Percentiles rank a stretch among this genome's conserved stretches.
phyloP scores from a whole-genome alignment of 805 yeast species.

The Nakazawaea holstii region DNA sequence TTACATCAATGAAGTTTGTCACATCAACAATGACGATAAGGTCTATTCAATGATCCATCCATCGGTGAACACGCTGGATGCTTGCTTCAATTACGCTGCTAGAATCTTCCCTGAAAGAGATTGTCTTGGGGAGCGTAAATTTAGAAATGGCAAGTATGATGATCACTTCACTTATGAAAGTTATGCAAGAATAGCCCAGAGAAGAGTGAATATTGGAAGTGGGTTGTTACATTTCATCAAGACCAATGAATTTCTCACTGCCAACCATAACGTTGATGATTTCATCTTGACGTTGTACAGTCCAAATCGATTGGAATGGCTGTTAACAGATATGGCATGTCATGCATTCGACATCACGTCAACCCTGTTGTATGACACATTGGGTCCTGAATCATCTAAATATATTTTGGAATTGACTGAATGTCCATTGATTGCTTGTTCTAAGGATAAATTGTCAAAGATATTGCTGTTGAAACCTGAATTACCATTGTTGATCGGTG shows the following conservation, averaged over 20 bases:
- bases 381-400: slow-evolving; percentile 55
- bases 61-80: slow-evolving; percentile 32
- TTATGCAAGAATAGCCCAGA: slow-evolving; percentile 34
- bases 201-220: slow-evolving; percentile 46
- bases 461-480: slow-evolving; percentile 39
- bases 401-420: slow-evolving; percentile 59
- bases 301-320: slow-evolving; percentile 64
- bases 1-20: slow-evolving; percentile 3
- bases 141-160: slow-evolving; percentile 31
- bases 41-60: slow-evolving; percentile 22
- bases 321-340: slow-evolving; percentile 63
- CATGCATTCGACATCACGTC: slow-evolving; percentile 49
- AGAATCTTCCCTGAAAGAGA: slow-evolving; percentile 21
- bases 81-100: slow-evolving; percentile 25
- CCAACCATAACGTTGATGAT: slow-evolving; percentile 18
- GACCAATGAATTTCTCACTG: slow-evolving; percentile 10
- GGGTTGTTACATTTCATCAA: slow-evolving; percentile 43
- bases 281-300: slow-evolving; percentile 55
- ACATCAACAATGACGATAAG: not conserved
- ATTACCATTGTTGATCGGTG: slow-evolving; percentile 35
- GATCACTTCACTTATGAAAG: slow-evolving; percentile 37
- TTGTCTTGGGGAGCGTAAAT: slow-evolving; percentile 32
- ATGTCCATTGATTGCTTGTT: slow-evolving; percentile 50
- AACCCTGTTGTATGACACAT: slow-evolving; percentile 51
- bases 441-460: slow-evolving; percentile 44